phyloP scores from a whole-genome alignment of 257 asterid genomes.

The Striga asiatica region DNA sequence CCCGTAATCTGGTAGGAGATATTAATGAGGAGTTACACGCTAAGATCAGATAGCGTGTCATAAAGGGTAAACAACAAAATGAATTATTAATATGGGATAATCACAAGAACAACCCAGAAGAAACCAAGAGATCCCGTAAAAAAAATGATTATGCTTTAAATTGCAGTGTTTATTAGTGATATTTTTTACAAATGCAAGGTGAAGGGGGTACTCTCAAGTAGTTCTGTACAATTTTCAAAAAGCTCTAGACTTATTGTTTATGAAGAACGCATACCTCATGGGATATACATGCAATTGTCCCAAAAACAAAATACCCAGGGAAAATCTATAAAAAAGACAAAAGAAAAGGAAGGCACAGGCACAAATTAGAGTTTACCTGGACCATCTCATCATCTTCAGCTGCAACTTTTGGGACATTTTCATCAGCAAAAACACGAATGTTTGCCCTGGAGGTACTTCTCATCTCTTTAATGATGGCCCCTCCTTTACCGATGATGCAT shows the following conservation, averaged over 20 bases:
- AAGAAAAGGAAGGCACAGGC: neutral
- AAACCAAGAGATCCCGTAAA: no score
- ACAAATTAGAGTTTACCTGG: constrained; percentile 45
- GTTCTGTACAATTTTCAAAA: no score
- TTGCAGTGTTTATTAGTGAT: no score
- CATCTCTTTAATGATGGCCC: constrained; percentile 70
- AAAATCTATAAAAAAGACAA: neutral
- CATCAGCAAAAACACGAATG: constrained; percentile 63
- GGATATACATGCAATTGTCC: no score
- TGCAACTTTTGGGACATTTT: constrained; percentile 73
- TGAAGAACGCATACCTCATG: no score
- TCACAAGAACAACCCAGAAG: no score
- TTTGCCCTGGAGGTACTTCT: constrained; percentile 64
- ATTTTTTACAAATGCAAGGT: no score
- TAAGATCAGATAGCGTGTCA: neutral
- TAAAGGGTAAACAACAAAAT: no score
- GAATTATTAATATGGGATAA: no score
- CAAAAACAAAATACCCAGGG: neutral
- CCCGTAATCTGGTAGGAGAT: constrained; percentile 52
- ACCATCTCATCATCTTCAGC: constrained; percentile 79
- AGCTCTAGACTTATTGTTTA: no score
- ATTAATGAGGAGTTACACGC: neutral
- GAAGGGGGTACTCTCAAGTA: no score
- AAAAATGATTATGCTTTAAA: no score
- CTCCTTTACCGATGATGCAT: constrained; percentile 89